Conservation (phyloP, 495 filamentous ascomycete species). For the Hypoxylon cercidicola region DNA sequence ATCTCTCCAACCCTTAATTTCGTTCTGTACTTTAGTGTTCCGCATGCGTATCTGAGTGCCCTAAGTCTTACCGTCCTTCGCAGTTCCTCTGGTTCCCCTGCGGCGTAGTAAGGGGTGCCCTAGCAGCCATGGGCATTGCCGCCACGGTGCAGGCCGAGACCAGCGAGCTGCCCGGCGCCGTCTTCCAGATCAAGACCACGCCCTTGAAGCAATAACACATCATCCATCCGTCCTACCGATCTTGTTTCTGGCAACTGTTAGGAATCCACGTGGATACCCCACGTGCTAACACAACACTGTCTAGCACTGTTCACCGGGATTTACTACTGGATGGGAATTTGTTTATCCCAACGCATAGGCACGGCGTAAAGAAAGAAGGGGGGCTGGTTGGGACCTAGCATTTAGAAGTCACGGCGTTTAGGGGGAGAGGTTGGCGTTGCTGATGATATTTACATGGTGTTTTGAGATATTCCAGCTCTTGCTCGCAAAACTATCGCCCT, state of each 20-base stretch:
- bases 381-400: slow-evolving; percentile 16
- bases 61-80: background rate
- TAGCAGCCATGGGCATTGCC: slow-evolving; percentile 89
- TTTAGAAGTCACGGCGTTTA: slow-evolving; percentile 35
- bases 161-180: slow-evolving; percentile 83
- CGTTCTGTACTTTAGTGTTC: too few relatives aligned
- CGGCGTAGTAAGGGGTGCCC: slow-evolving; percentile 86
- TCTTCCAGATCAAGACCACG: slow-evolving; percentile 95
- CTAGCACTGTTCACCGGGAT: slow-evolving; percentile 18
- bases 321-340: slow-evolving; percentile 16
- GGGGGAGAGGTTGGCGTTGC: slow-evolving; percentile 19
- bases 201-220: slow-evolving; percentile 60
- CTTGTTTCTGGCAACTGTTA: too few relatives aligned
- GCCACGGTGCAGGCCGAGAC: slow-evolving; percentile 90
- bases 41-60: background rate
- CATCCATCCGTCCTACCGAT: too few relatives aligned
- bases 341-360: slow-evolving; percentile 8
- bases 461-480: background rate
- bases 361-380: slow-evolving; percentile 20
- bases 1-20: slow-evolving; percentile 18
- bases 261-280: too few relatives aligned
- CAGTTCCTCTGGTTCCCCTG: slow-evolving; percentile 96
- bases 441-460: slow-evolving; percentile 9
- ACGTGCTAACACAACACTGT: too few relatives aligned
- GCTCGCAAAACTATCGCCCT: slow-evolving; percentile 1